These are phyloP conservation scores for Globisporangium irregulare DNA, from an alignment of 352 stramenopile genomes.

Conservation along the genomic window DNA sequence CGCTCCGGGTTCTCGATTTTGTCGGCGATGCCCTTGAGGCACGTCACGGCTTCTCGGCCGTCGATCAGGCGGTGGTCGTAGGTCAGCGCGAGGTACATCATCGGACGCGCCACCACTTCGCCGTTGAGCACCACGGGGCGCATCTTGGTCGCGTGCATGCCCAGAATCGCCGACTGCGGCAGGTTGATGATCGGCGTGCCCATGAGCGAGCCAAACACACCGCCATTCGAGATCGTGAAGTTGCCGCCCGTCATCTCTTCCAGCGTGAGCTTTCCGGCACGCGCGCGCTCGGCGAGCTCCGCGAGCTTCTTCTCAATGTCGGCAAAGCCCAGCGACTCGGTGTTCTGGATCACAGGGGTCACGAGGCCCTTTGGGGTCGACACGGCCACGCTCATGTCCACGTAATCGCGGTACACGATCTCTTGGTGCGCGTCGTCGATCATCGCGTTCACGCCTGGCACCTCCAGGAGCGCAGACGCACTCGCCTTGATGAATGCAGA, in stretches of 20 bases:
- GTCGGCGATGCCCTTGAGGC: slow-evolving; percentile 97
- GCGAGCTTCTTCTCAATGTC: slow-evolving; percentile 97
- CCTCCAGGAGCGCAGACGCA: slow-evolving; percentile 89
- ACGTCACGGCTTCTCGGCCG: slow-evolving; percentile 97
- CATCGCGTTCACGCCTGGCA: slow-evolving; percentile 97
- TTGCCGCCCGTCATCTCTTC: slow-evolving; percentile 95
- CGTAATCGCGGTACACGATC: slow-evolving; percentile 99
- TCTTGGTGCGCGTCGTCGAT: slow-evolving; percentile 98
- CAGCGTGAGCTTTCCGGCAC: slow-evolving; percentile 72
- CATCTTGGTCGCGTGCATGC: slow-evolving; percentile 99
- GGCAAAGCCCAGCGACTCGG: slow-evolving; percentile 97
- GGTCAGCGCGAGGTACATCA: slow-evolving; percentile 99
- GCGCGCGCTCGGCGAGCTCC: slow-evolving; percentile 86
- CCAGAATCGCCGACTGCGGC: slow-evolving; percentile 97
- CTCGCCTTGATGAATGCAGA: slow-evolving; percentile 97
- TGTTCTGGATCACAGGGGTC: slow-evolving; percentile 98
- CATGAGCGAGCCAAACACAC: slow-evolving; percentile 98
- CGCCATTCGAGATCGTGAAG: slow-evolving; percentile 99
- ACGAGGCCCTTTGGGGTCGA: slow-evolving; percentile 96
- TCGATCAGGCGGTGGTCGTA: slow-evolving; percentile 99
- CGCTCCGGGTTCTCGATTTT: slow-evolving; percentile 97
- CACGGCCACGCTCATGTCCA: slow-evolving; percentile 98
- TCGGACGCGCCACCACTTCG: slow-evolving; percentile 95
- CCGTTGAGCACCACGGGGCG: slow-evolving; percentile 93
- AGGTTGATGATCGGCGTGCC: slow-evolving; percentile 99